These are phyloP conservation scores for Blastomyces silverae DNA, from an alignment of 2,329 filamentous ascomycete species.

Conservation along the genomic window DNA sequence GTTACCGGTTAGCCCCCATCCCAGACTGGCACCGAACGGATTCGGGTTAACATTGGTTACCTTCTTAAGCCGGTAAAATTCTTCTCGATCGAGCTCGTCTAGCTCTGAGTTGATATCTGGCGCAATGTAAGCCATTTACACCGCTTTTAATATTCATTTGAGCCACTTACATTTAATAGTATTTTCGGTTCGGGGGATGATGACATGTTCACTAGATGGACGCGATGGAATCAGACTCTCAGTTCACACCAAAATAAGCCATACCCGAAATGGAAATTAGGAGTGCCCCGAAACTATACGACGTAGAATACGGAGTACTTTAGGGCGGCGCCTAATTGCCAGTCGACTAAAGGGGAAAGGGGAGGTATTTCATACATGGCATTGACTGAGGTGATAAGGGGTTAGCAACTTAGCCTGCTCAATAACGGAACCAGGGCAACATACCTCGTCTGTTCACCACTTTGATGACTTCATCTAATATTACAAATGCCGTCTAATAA, in stretches of 20 bases:
- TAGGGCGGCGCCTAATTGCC: not conserved
- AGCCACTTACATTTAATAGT: conserved; percentile 80
- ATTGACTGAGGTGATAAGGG: conserved; percentile 17
- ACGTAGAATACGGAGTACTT: not conserved
- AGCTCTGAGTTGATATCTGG: conserved; percentile 94
- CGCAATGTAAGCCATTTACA: conserved; percentile 19
- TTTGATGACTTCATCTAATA: conserved; percentile 97
- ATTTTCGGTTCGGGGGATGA: conserved; percentile 95
- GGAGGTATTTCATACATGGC: conserved; percentile 14
- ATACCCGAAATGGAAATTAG: not conserved
- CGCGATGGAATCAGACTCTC: conserved; percentile 20
- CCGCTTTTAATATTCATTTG: conserved; percentile 7
- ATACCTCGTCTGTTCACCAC: conserved; percentile 90
- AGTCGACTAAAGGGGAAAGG: not conserved
- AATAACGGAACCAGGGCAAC: conserved; percentile 23
- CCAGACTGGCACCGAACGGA: not conserved
- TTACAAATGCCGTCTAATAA: conserved; percentile 81
- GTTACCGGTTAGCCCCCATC: not conserved
- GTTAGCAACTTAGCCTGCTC: conserved; percentile 2
- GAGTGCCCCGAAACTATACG: not conserved
- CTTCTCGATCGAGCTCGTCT: conserved; percentile 93
- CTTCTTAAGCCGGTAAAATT: conserved; percentile 97
- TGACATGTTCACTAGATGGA: conserved; percentile 52
- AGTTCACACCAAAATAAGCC: not conserved
- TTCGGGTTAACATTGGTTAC: conserved; percentile 25